A percentile compares a stretch with the other conserved stretches of the same genome.
phyloP scores from a whole-genome alignment of 768 basidiomycete genomes.

The Tulasnella sp. region DNA sequence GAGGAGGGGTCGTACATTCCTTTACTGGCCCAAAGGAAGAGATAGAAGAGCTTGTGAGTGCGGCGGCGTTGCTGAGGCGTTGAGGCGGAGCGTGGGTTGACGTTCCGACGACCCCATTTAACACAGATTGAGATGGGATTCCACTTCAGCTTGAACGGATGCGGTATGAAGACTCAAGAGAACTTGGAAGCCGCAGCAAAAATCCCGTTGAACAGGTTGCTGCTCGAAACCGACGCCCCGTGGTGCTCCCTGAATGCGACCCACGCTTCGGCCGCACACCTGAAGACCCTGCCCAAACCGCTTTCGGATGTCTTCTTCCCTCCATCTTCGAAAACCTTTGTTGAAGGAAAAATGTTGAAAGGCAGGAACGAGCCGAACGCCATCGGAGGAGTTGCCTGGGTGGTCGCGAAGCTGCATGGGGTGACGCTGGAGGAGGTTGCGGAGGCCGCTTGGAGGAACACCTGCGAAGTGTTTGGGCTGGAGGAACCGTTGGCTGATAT shows the following conservation, averaged over 20 bases:
- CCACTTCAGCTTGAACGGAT: slow-evolving; percentile 62
- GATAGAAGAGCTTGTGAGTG: slow-evolving; percentile 49
- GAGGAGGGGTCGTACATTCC: slow-evolving; percentile 72
- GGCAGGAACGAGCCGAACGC: slow-evolving; percentile 63
- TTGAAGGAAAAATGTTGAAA: slow-evolving; percentile 51
- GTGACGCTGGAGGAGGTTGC: slow-evolving; percentile 43
- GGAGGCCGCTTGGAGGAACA: slow-evolving; percentile 52
- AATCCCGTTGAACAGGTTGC: slow-evolving; percentile 46
- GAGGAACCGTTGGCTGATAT: slow-evolving; percentile 22
- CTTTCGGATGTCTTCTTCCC: slow-evolving; percentile 43
- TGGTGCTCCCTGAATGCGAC: slow-evolving; percentile 63
- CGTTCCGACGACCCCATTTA: neutral
- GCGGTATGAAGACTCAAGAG: slow-evolving; percentile 59
- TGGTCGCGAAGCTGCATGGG: slow-evolving; percentile 37
- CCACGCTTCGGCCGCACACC: slow-evolving; percentile 45
- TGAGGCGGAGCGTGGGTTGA: neutral
- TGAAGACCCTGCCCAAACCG: slow-evolving; percentile 36
- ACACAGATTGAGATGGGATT: slow-evolving; percentile 60
- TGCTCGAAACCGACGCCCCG: slow-evolving; percentile 70
- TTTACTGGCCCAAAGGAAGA: slow-evolving; percentile 62
- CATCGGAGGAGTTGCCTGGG: slow-evolving; percentile 63
- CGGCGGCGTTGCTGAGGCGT: neutral
- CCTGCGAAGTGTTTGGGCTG: slow-evolving; percentile 45
- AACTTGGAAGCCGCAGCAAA: slow-evolving; percentile 44
- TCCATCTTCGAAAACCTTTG: slow-evolving; percentile 43